Percentiles rank a stretch among this genome's conserved stretches.
Evolutionary conservation across 2,329 filamentous ascomycete genomes (phyloP).

Genomic region (Pyrenophora teres): DNA sequence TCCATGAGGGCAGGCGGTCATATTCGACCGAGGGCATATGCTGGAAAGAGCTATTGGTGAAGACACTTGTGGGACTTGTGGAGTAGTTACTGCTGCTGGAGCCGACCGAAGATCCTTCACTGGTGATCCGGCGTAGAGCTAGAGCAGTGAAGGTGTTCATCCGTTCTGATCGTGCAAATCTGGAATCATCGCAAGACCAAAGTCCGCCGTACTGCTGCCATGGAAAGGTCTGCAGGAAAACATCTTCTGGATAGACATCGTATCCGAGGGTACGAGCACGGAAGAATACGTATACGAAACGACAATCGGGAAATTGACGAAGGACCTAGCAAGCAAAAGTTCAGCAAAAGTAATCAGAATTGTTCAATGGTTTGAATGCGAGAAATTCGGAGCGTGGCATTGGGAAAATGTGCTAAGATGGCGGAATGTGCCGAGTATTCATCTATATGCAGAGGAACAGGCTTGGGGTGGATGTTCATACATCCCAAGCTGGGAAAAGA

Average conservation of each 20-base stretch:
- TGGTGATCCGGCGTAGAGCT: constrained; percentile 37
- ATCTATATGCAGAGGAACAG: constrained; percentile 13
- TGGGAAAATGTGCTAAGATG: constrained; percentile 18
- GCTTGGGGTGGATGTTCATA: constrained; percentile 35
- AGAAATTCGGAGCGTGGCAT: background rate
- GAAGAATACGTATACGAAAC: constrained; percentile 47
- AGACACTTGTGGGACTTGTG: constrained; percentile 20
- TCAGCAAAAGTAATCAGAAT: constrained; percentile 27
- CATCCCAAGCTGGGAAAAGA: constrained; percentile 49
- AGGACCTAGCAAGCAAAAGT: constrained; percentile 36
- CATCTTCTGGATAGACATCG: constrained; percentile 47
- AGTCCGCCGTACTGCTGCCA: constrained; percentile 47
- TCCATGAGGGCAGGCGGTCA: constrained; percentile 12
- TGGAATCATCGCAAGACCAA: constrained; percentile 45
- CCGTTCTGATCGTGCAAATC: constrained; percentile 41
- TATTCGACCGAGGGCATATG: constrained; percentile 8
- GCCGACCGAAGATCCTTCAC: constrained; percentile 28
- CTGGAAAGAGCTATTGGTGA: constrained; percentile 17
- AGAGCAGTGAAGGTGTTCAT: constrained; percentile 31
- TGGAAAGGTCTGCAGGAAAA: constrained; percentile 45
- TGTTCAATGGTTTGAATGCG: background rate
- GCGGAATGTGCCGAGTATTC: constrained; percentile 21
- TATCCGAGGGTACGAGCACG: constrained; percentile 44
- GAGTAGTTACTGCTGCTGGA: constrained; percentile 21
- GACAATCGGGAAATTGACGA: constrained; percentile 44